phyloP scores from a whole-genome alignment of 768 basidiomycete genomes.

The Psilocybe cyanescens region DNA sequence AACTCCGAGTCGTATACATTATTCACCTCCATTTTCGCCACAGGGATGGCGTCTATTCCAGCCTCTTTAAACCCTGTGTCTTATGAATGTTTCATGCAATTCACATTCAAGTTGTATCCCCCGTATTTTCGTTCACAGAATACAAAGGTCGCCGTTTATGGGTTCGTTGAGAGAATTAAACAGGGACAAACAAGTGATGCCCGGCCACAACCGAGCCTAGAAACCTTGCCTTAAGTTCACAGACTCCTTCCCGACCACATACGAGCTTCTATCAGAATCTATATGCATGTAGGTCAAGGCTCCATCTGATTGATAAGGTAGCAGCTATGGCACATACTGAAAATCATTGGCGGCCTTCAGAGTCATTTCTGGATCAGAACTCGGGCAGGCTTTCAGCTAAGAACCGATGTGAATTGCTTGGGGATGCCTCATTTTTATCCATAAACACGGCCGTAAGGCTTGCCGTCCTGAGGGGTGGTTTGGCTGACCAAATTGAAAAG shows the following conservation, averaged over 20 bases:
- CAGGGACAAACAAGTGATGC: not conserved
- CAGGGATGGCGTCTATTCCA: not conserved
- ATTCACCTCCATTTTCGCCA: not conserved
- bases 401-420: not conserved
- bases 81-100: not conserved
- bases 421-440: not conserved
- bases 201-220: not conserved
- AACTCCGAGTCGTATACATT: not conserved
- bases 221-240: slow-evolving; percentile 1
- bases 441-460: not conserved
- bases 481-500: not conserved
- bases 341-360: not conserved
- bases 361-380: not conserved
- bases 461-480: not conserved
- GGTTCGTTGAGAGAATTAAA: not conserved
- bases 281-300: not conserved
- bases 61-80: not conserved
- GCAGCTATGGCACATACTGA: not conserved
- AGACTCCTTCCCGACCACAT: slow-evolving; percentile 5
- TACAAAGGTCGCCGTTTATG: not conserved
- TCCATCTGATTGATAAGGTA: slow-evolving; percentile 1
- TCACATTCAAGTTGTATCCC: not conserved
- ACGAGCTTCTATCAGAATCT: not conserved
- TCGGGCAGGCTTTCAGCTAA: not conserved
- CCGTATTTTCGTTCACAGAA: not conserved